Evolutionary conservation across 495 filamentous ascomycete species (phyloP), one percentile per base, ranked within the genome.

Genomic region (Trypethelium eluteriae): DNA sequence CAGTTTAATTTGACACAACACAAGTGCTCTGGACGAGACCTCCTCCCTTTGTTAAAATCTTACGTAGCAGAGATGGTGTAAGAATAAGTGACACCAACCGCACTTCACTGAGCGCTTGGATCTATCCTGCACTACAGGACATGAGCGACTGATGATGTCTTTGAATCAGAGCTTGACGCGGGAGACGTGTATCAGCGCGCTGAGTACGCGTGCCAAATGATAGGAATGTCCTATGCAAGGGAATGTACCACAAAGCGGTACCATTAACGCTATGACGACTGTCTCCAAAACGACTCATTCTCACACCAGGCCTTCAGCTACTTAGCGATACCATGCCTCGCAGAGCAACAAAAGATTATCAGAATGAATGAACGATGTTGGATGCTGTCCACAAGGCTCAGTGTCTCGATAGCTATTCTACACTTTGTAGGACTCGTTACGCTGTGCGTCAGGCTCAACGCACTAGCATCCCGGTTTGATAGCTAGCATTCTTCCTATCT

Each of bases 281-380:
- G 53, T 59, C 18, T 36, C 53, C 53, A 18, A 59, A 59, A 59
- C 53, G 36, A 35, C 53, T 18, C 53, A 59, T 59, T 59, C 36
- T 59, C 32, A 36, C 18, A 3, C 18, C 10, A 59, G 32, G 16
- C 49, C 49, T 9, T 9, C 11, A 9, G 5, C 49, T 25, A 18
- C 18, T 14, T 36, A 32, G 18, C 12, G 2, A 36, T 0, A 36
- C 53, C 25, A 14, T 59, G 32, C 36, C 53, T 59, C 53, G n/a
- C 18, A 14, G 5, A 35, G 53, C 53, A 59, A 59, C 53, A 7
- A 36, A 59, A 35, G 53, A 59, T 18, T 34, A 18, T 18, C 25
- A 59, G 32, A 59, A 59, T 34, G 53, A 7, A 18, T 10, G n/a
- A 14, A 36, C 32, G 10, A 4, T 3, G 53, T 36, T 3, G 6